Conservation (phyloP, 805 yeast genomes). For the Candida sakaeoensis region DNA sequence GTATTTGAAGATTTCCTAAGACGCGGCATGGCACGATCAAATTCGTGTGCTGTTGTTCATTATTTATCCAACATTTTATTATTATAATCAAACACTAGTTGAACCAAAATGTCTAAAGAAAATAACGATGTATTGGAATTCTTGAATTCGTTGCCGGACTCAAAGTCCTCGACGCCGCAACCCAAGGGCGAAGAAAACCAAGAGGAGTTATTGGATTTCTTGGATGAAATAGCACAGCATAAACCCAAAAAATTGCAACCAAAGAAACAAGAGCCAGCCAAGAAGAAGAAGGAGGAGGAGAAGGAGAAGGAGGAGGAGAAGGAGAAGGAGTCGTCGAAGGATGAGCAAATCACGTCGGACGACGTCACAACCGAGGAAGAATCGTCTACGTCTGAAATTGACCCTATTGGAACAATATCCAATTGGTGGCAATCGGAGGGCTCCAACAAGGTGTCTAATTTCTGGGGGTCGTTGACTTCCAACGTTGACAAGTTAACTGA, state of each 20-base stretch:
- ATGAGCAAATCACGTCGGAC: conserved; percentile 6
- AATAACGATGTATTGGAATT: conserved; percentile 68
- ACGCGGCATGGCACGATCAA: no score
- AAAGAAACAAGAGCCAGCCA: conserved; percentile 14
- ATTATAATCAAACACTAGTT: no score
- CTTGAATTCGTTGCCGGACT: conserved; percentile 73
- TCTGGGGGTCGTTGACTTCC: conserved; percentile 66
- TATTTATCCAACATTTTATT: no score
- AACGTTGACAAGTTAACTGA: conserved; percentile 48
- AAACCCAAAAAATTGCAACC: conserved; percentile 45
- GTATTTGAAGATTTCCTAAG: no score
- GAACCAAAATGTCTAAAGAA: conserved; percentile 7
- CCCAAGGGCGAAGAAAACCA: conserved; percentile 34
- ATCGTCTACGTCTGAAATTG: conserved; percentile 19
- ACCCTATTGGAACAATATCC: conserved; percentile 63
- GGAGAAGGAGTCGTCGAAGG: conserved; percentile 16
- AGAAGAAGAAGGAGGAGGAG: conserved; percentile 13
- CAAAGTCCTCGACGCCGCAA: conserved; percentile 29
- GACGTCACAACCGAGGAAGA: conserved; percentile 1
- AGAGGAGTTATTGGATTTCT: conserved; percentile 51
- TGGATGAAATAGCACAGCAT: conserved; percentile 69
- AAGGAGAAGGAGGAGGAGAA: conserved; percentile 15
- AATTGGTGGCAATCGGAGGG: conserved; percentile 79
- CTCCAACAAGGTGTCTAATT: conserved; percentile 56
- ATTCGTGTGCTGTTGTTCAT: no score